Evolutionary conservation across 805 yeast genomes (phyloP), one percentile per base, ranked within the genome.

Genomic region (Lachancea meyersii): DNA sequence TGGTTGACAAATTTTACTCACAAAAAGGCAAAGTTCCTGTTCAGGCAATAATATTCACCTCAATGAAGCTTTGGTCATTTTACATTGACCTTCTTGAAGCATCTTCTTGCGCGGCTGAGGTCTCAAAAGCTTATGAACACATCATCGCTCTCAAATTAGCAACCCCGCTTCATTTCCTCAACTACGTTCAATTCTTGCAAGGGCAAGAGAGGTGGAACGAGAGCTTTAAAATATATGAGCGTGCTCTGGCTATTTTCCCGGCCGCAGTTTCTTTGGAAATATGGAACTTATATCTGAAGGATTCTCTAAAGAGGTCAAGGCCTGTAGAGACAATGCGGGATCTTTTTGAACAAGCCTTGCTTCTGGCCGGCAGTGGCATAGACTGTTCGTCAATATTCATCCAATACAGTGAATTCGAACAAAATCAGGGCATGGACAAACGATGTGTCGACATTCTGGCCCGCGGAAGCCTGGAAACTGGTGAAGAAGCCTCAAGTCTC

Each of bases 1-100:
- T 46, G 36, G 41, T 54, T 17, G 58, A 54, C 21, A 47, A 49
- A 37, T 57, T 46, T 46, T 36, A 45, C 30, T 27, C 41, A 24
- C 31, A 45, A 37, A 17, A 43, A 22, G 38, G 48, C 21, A 42
- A 48, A 50, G 43, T 70, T 2, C 66, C 81, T 11, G 76, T 84
- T 0, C 88, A 82, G 48, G 60, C 73, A 21, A 61, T 86, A 23
- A 51, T 82, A 8, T 80, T 75, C 58, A 79, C 77, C 50, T 77
- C 85, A 4, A 62, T 68, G 32, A 75, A 75, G 40, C 61, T 88
- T 5, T 89, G 96, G 96, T 64, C 76, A 3, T 74, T 76, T 48
- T 86, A 83, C 54, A 57, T 86, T 21, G 95, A 86, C 52, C 56
- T 86, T 22, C 69, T 81, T 14, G 89, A 83, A 59, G 32, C 35